Evolutionary conservation across 768 basidiomycete species (phyloP), one percentile per base, ranked within the genome.

Genomic region (Lactarius tabidus): DNA sequence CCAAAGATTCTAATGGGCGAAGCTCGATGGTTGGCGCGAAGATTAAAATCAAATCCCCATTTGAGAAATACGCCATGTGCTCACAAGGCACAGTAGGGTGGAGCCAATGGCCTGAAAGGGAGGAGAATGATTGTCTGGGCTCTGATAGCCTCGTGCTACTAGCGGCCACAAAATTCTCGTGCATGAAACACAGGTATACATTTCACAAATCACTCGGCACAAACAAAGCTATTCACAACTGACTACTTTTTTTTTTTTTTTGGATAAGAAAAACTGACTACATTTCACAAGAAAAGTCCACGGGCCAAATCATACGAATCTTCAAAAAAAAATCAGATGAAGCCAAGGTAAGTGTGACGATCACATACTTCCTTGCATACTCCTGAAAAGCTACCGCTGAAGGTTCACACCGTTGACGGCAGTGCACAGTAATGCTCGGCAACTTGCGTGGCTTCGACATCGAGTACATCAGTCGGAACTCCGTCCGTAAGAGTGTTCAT

Each of bases 401-500:
- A 33, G 8, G 53, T 23, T 54, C 17, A 54, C 53, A n/a, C n/a
- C n/a, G n/a, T n/a, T n/a, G n/a, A n/a, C n/a, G n/a, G n/a, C n/a
- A 54, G 6, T 29, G 18, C 31, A 18, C 54, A 55, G 9, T 3
- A 31, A 35, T 29, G 31, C 33, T 18, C n/a, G 33, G 33, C 33
- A 33, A 33, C 33, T 33, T 33, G 33, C 33, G 33, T 33, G 33
- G 33, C 3, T 8, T 33, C 33, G 33, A 33, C 33, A 33, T 33
- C 33, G 33, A 33, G 3, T 4, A 33, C 33, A 8, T 8, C 8
- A 33, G n/a, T n/a, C n/a, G n/a, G n/a, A 33, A 33, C 8, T 33
- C 33, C 33, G 8, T 33, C 8, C 33, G 33, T 33, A 33, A 33
- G 71, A 17, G 69, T 70, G 65, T 86, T 80, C 84, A 87, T 82